Evolutionary conservation across 192 early-diverging fungal species (phyloP).

Genomic region (Mortierella hygrophila): DNA sequence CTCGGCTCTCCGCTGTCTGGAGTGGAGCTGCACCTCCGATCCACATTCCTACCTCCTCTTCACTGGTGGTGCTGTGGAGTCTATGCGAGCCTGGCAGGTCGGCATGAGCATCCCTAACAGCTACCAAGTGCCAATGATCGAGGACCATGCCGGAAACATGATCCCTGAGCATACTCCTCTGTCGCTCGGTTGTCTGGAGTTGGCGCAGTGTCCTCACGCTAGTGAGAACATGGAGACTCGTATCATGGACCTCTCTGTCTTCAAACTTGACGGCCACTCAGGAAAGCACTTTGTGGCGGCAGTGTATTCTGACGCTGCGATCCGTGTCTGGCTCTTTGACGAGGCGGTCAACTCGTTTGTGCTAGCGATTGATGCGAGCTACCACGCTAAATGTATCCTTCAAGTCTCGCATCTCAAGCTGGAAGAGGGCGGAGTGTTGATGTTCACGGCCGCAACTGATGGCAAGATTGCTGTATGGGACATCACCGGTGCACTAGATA

Average conservation of each 20-base stretch:
- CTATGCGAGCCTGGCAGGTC: conserved; percentile 52
- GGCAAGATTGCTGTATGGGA: conserved; percentile 69
- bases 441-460: conserved; percentile 70
- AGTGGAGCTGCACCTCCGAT: conserved; percentile 39
- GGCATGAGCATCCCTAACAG: conserved; percentile 50
- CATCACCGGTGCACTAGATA: conserved; percentile 38
- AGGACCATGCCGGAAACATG: conserved; percentile 18
- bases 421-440: conserved; percentile 48
- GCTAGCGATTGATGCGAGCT: conserved; percentile 60
- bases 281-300: conserved; percentile 69
- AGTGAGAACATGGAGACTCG: conserved; percentile 74
- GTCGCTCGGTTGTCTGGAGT: conserved; percentile 38
- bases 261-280: conserved; percentile 23
- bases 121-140: conserved; percentile 34
- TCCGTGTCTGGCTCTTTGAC: conserved; percentile 72
- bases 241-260: conserved; percentile 81
- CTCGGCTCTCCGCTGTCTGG: conserved; percentile 42
- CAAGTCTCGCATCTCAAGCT: conserved; percentile 61
- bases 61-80: conserved; percentile 51
- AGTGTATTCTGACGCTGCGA: conserved; percentile 79
- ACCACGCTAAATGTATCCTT: conserved; percentile 75
- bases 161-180: conserved; percentile 42
- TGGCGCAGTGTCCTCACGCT: conserved; percentile 47
- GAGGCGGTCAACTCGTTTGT: conserved; percentile 62
- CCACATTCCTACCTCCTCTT: conserved; percentile 45